Conservation (phyloP, 495 filamentous ascomycete genomes). For the Penicillium samsonianum region DNA sequence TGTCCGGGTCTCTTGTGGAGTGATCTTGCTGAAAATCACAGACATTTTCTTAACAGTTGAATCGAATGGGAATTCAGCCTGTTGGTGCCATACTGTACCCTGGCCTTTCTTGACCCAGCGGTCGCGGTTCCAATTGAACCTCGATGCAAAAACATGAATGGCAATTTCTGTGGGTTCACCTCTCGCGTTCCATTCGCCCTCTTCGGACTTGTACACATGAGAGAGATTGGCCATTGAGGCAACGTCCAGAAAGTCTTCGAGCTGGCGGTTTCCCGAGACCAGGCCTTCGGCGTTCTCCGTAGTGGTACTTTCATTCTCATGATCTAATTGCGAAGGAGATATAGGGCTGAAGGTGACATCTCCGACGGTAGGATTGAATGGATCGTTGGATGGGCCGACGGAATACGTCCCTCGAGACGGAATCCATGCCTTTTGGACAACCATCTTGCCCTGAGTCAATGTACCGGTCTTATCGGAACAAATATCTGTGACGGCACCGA, state of each 20-base stretch:
- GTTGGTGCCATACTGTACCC: conserved; percentile 47
- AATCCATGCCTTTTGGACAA: conserved; percentile 71
- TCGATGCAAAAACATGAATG: conserved; percentile 58
- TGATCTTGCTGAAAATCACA: conserved; percentile 46
- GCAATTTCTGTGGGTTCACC: conserved; percentile 66
- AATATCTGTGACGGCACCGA: conserved; percentile 85
- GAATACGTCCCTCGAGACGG: conserved; percentile 57
- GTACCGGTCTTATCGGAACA: conserved; percentile 85
- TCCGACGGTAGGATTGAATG: conserved; percentile 50
- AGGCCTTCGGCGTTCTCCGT: conserved; percentile 25
- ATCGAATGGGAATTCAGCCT: conserved; percentile 60
- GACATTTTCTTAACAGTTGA: conserved; percentile 63
- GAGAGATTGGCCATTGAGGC: conserved; percentile 62
- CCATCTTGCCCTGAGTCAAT: conserved; percentile 85
- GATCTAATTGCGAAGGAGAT: conserved; percentile 30
- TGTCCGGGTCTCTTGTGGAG: conserved; percentile 16
- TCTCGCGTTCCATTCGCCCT: conserved; percentile 50
- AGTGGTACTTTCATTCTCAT: conserved; percentile 21
- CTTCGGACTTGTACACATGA: conserved; percentile 45
- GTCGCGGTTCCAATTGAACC: conserved; percentile 56
- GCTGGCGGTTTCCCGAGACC: conserved; percentile 19
- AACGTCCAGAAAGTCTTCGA: conserved; percentile 52
- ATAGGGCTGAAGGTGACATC: conserved; percentile 40
- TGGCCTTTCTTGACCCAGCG: conserved; percentile 43
- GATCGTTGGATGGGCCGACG: conserved; percentile 48